Percentiles rank a stretch among this genome's conserved stretches.
These are phyloP conservation scores for Sextonia rubra DNA, from an alignment of 164 flowering plant genomes.

Conservation along the genomic window DNA sequence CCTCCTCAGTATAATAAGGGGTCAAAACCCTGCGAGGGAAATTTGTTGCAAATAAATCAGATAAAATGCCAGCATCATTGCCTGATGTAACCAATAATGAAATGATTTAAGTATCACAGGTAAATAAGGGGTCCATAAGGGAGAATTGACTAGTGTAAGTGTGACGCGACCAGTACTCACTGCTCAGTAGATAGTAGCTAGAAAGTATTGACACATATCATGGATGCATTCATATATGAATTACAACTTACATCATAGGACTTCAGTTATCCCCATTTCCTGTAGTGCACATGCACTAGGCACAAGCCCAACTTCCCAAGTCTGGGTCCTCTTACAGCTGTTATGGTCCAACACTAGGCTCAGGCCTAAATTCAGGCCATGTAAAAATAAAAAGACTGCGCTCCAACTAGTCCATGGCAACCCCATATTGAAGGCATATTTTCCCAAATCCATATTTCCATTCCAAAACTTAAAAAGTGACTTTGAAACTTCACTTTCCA, in stretches of 20 bases:
- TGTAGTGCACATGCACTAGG: not conserved
- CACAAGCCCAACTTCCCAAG: not conserved
- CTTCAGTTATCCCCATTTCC: not conserved
- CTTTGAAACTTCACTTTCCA: no score
- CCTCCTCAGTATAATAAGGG: slow-evolving; percentile 90
- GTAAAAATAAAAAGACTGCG: no score
- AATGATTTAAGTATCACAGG: not conserved
- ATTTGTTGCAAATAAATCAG: not conserved
- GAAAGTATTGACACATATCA: no score
- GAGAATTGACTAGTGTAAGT: no score
- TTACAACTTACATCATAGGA: no score
- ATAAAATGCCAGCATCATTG: not conserved
- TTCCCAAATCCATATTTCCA: no score
- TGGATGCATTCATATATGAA: no score
- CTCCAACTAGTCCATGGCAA: not conserved
- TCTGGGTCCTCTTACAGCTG: not conserved
- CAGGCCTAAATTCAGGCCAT: not conserved
- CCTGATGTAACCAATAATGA: not conserved
- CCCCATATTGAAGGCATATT: no score
- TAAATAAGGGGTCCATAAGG: no score
- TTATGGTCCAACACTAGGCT: not conserved
- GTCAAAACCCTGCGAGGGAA: slow-evolving; percentile 68
- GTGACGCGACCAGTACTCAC: no score
- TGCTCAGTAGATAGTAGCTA: no score
- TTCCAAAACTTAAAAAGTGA: no score